Evolutionary conservation across 1,284 basidiomycete species (phyloP), one percentile per base, ranked within the genome.

Genomic region (Fomitopsis betulina): DNA sequence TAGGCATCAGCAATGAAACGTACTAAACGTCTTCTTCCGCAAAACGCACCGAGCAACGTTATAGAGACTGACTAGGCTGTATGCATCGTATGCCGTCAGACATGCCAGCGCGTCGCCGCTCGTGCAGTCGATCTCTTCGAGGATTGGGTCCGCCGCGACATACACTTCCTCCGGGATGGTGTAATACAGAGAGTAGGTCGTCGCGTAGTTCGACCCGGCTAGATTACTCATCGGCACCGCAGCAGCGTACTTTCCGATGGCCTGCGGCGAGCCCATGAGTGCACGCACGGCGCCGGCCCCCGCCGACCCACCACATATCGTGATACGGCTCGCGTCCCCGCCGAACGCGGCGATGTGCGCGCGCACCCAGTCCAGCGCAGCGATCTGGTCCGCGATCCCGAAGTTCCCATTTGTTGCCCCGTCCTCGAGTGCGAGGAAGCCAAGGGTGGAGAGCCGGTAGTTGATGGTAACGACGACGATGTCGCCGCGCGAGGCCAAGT

Each of bases 361-460:
- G 47, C 73, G 77, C 10, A 89, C 74, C 86, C 85, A 88, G 66
- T 79, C 72, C 17, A 86, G 67, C 0, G 81, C 82, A 9, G 82
- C 59, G 86, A 86, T 89, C 59, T 84, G 87, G 67, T 91, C 90
- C 71, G 89, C 90, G 76, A 91, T 91, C 0, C 90, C 89, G 67
- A 84, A 87, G 66, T 91, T 92, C 2, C 89, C 89, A 10, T 75
- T 73, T 38, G 91, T 67, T 38, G 72, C 67, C 10, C 85, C 86
- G 53, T 79, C 67, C 52, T 86, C 83, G 59, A 78, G 79, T 0
- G 87, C 87, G 10, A 91, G 72, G 67, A 89, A 92, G 0, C 89
- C 89, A 63, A 91, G 87, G 7, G 80, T 87, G 0, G 87, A 89
- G 51, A 89, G 75, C 15, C 86, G 80, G 68, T 89, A 89, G 35